phyloP scores from a whole-genome alignment of 2,329 filamentous ascomycete species.

The Penicillium sp. region DNA sequence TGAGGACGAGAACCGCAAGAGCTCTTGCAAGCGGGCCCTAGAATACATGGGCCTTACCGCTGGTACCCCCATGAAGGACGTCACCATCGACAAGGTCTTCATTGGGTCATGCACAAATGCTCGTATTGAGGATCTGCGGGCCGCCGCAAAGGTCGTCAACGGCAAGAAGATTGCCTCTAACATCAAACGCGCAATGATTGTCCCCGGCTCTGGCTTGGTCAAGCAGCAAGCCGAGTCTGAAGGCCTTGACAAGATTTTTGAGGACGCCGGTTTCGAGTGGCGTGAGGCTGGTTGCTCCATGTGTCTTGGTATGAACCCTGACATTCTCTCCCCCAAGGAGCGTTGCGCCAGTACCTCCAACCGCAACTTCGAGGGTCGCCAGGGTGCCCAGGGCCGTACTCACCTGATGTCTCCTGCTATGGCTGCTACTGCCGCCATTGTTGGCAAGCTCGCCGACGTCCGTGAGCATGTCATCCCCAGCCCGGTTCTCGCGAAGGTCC shows the following conservation, averaged over 20 bases:
- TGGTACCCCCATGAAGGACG: slow-evolving; percentile 88
- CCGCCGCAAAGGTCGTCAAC: slow-evolving; percentile 79
- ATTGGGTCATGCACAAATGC: slow-evolving; percentile 98
- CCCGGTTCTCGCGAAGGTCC: slow-evolving; percentile 49
- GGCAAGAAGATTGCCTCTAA: slow-evolving; percentile 84
- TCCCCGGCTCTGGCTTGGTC: slow-evolving; percentile 90
- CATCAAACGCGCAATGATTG: slow-evolving; percentile 91
- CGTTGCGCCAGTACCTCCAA: slow-evolving; percentile 94
- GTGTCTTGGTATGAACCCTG: slow-evolving; percentile 99
- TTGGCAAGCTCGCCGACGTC: slow-evolving; percentile 88
- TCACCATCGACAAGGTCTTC: slow-evolving; percentile 90
- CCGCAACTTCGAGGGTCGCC: slow-evolving; percentile 94
- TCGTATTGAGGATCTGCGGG: slow-evolving; percentile 89
- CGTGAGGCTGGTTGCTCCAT: slow-evolving; percentile 97
- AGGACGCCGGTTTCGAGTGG: slow-evolving; percentile 93
- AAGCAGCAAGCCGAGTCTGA: slow-evolving; percentile 89
- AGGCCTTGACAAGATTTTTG: slow-evolving; percentile 89
- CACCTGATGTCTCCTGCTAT: slow-evolving; percentile 97
- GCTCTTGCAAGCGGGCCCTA: slow-evolving; percentile 73
- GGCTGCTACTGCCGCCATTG: slow-evolving; percentile 86
- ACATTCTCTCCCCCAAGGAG: slow-evolving; percentile 88
- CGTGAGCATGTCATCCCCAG: slow-evolving; percentile 65
- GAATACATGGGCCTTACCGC: slow-evolving; percentile 94
- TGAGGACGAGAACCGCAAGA: slow-evolving; percentile 72
- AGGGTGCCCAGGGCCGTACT: slow-evolving; percentile 85